Evolutionary conservation across 805 yeast species (phyloP).

Genomic region (Kuraishia floccosa): DNA sequence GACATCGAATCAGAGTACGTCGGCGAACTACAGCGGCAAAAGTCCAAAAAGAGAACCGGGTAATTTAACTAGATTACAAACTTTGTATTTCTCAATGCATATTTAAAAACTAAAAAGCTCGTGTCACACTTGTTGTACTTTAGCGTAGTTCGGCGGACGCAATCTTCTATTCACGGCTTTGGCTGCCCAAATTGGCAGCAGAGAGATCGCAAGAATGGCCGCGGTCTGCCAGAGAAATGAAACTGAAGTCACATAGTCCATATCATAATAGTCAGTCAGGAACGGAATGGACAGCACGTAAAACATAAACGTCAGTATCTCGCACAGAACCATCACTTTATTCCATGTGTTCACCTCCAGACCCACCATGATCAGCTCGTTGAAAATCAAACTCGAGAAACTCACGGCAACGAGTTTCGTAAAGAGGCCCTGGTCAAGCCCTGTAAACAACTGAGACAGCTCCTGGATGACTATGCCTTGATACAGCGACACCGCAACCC

Average conservation of each 20-base stretch:
- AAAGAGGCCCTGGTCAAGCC: conserved; percentile 43
- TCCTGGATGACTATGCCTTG: conserved; percentile 87
- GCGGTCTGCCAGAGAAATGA: conserved; percentile 60
- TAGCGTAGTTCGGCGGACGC: conserved; percentile 93
- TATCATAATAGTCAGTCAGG: conserved; percentile 76
- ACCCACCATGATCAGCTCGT: conserved; percentile 90
- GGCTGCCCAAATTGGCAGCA: conserved; percentile 84
- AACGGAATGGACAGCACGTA: conserved; percentile 76
- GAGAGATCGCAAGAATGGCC: conserved; percentile 54
- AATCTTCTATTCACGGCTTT: conserved; percentile 64
- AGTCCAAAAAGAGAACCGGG: neutral
- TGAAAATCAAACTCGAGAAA: conserved; percentile 67
- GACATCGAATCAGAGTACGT: conserved; percentile 9
- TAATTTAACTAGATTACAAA: too few relatives aligned
- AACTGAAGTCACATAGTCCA: conserved; percentile 45
- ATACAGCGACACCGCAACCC: conserved; percentile 83
- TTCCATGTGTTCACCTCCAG: conserved; percentile 91
- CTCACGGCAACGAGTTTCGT: conserved; percentile 76
- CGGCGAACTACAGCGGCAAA: neutral
- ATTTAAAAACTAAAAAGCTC: too few relatives aligned
- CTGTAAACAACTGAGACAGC: conserved; percentile 65
- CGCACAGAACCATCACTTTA: conserved; percentile 60
- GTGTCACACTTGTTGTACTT: conserved; percentile 64
- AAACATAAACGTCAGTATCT: conserved; percentile 54
- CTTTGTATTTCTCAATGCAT: too few relatives aligned